Base-by-base conservation (phyloP, 2,329 filamentous ascomycete species). In the Proliferodiscus dingleyae region DNA sequence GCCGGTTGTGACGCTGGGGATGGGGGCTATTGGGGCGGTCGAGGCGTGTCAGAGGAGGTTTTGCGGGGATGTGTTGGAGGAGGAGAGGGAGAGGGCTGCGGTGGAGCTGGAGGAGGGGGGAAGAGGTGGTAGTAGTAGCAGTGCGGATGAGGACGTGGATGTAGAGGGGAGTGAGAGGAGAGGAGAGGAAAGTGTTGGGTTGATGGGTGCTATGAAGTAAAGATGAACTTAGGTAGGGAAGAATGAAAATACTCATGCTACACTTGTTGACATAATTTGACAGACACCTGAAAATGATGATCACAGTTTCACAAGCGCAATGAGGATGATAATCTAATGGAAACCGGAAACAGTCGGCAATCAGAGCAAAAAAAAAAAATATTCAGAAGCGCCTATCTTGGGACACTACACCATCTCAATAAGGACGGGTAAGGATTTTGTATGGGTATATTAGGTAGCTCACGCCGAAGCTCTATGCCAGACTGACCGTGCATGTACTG, bases 11-110 rank as follows among this genome's bases (percentile, higher is more conserved):
- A 3, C 43, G 4, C 8, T 50, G 2, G 45, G 45, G 11, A 10
- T 32, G 22, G 34, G 28, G 1, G 33, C 30, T 13, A 33, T 51
- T 7, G 30, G 22, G n/a, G 44, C 18, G 2, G 33, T 53, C 18
- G 41, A 53, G 24, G 21, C 8, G 16, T 49, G 46, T 36, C 51
- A 51, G 39, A 46, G 32, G 38, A 33, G 23, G 13, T 51, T 44
- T 16, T 53, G 53, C 40, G 46, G 45, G 22, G 51, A 48, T 41
- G 43, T 34, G 16, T 29, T 47, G 38, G 49, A 50, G 21, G 52
- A 30, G 13, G 50, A 52, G 16, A 37, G 41, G 18, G 41, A 16
- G 2, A n/a, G n/a, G n/a, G n/a, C n/a, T n/a, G 37, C 24, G 11
- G 28, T 21, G 46, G 21, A 37, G 15, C 15, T 29, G 23, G 33